phyloP scores from a whole-genome alignment of 805 yeast species.

The Kodamaea kaohsiungensis region DNA sequence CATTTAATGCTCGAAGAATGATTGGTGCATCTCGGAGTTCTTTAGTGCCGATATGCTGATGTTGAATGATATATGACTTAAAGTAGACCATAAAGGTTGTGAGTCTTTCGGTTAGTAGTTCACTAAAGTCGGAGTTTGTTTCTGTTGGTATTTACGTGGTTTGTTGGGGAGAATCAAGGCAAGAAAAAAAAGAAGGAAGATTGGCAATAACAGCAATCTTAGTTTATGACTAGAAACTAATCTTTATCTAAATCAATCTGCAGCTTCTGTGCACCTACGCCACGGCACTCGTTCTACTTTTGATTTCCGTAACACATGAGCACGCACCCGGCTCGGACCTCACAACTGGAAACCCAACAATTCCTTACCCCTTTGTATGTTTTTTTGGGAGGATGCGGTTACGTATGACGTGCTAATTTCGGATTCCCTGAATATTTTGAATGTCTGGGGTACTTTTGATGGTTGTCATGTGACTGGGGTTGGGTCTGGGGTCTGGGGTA shows the following conservation, averaged over 20 bases:
- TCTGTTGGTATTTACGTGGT: too few relatives aligned
- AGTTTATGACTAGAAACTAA: neutral
- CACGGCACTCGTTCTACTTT: neutral
- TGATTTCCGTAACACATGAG: neutral
- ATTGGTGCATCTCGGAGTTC: neutral
- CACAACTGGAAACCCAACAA: neutral
- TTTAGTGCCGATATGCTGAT: neutral
- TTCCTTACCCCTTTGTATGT: neutral
- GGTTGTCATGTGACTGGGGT: neutral
- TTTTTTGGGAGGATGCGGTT: neutral
- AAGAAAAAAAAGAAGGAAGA: too few relatives aligned
- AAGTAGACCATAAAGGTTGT: neutral
- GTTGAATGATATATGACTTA: too few relatives aligned
- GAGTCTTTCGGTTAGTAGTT: neutral
- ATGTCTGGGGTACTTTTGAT: neutral
- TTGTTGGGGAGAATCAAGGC: too few relatives aligned
- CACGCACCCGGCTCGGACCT: neutral
- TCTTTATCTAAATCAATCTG: neutral
- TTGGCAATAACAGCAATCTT: too few relatives aligned
- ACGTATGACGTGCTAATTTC: neutral
- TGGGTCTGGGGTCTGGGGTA: neutral
- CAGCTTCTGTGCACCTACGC: neutral
- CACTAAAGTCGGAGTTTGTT: neutral
- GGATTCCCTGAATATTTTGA: neutral
- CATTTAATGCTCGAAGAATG: neutral